Evolutionary conservation across 2,329 filamentous ascomycete species (phyloP).

Genomic region (Macrophomina tecta): DNA sequence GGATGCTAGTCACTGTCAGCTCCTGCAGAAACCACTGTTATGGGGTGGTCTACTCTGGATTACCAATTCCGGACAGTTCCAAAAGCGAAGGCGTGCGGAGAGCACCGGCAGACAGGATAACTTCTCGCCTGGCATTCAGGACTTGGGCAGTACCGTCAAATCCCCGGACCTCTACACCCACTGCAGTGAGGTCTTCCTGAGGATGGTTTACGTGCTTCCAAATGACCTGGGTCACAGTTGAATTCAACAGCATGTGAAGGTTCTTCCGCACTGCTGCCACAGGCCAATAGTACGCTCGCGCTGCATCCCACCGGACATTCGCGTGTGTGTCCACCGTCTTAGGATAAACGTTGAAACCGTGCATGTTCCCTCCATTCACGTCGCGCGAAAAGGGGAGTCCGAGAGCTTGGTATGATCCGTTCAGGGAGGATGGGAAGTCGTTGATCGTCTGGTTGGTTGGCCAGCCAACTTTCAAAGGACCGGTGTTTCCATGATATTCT

Average conservation of each 20-base stretch:
- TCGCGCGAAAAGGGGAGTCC: slow-evolving; percentile 37
- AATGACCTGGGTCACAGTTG: slow-evolving; percentile 48
- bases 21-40: neutral
- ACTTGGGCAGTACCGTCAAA: neutral
- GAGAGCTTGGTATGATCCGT: slow-evolving; percentile 36
- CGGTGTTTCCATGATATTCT: slow-evolving; percentile 34
- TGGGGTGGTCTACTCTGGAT: slow-evolving; percentile 11
- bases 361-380: slow-evolving; percentile 35
- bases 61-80: slow-evolving; percentile 33
- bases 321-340: slow-evolving; percentile 48
- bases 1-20: slow-evolving; percentile 10
- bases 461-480: slow-evolving; percentile 32
- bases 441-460: slow-evolving; percentile 29
- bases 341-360: slow-evolving; percentile 49
- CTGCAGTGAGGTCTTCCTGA: slow-evolving; percentile 33
- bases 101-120: slow-evolving; percentile 32
- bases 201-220: slow-evolving; percentile 36
- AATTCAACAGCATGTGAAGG: slow-evolving; percentile 52
- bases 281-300: slow-evolving; percentile 56
- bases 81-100: slow-evolving; percentile 30
- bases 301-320: slow-evolving; percentile 53
- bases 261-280: slow-evolving; percentile 45
- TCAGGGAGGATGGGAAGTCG: neutral
- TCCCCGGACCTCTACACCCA: slow-evolving; percentile 1
- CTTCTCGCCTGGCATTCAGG: slow-evolving; percentile 30